These are phyloP conservation scores for Sedum album DNA, from an alignment of 164 flowering plant genomes.

Conservation along the genomic window DNA sequence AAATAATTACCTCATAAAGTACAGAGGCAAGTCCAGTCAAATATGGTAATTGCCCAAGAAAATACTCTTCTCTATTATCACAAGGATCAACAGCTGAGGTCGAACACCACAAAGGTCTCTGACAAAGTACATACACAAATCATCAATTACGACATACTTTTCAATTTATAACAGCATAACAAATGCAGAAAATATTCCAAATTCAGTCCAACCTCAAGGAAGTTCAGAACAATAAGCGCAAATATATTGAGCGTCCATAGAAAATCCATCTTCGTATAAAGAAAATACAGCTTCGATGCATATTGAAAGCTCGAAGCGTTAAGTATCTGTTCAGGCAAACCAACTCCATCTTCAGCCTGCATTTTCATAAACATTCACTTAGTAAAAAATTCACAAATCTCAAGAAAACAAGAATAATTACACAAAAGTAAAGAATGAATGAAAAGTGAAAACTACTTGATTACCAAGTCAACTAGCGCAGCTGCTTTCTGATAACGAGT, in stretches of 20 bases:
- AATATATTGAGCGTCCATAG: constrained; percentile 68
- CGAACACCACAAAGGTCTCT: constrained; percentile 92
- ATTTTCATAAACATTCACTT: constrained; percentile 6
- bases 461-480: constrained; percentile 86
- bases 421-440: not conserved
- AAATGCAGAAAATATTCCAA: not conserved
- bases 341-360: constrained; percentile 96
- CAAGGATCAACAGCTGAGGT: constrained; percentile 35
- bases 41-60: constrained; percentile 87
- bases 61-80: constrained; percentile 59
- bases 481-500: constrained; percentile 73
- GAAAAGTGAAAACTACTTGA: not conserved
- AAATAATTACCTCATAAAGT: constrained; percentile 54
- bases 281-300: constrained; percentile 61
- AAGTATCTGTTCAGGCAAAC: constrained; percentile 81
- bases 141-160: not conserved
- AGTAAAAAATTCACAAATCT: not conserved
- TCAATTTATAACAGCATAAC: not conserved
- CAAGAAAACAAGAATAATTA: not conserved
- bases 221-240: constrained; percentile 66
- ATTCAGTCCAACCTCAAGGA: constrained; percentile 60
- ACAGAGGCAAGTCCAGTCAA: constrained; percentile 46
- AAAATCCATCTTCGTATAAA: no score
- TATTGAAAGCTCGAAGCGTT: constrained; percentile 52
- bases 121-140: constrained; percentile 16